Evolutionary conservation across 2,329 filamentous ascomycete species (phyloP), one percentile per base, ranked within the genome.

Genomic region (Botrytis hyacinthi): DNA sequence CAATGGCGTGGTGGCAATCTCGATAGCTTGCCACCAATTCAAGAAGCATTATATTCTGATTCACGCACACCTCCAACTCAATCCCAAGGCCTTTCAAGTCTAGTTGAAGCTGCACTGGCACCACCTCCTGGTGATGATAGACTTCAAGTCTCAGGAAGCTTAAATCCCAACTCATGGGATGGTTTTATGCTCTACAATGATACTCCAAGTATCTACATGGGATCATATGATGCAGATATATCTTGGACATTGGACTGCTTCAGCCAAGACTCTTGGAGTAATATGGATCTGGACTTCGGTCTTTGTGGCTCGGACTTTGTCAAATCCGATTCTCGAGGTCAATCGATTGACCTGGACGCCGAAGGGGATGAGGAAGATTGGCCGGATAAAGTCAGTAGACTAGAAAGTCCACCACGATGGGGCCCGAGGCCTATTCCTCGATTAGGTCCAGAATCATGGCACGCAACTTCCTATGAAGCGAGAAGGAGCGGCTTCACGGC

Each of bases 201-300:
- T 37, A 75, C 66, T 16, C 61, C 76, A 6, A 77, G 60, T 62
- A 69, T 76, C 20, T 78, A 78, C 54, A 79, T 79, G 78, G 79
- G 79, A 46, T 72, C 79, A 8, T 80, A 80, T 69, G 77, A 79
- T 74, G 78, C 78, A 16, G 78, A 79, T 71, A 80, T 79, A 54
- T 79, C 79, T 9, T 79, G 78, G 78, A 77, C 78, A 14, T 59
- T 80, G 29, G 74, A 77, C n/a, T 76, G 76, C 54, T 69, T 73
- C 26, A 69, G 71, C 29, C 71, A 69, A 62, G 71, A 73, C 32
- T 69, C 71, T 29, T 73, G 63, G 63, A 61, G 54, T 37, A 69
- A 69, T 51, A 73, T 73, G 54, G 71, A 69, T 32, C 22, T 69
- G 3, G 71, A 69, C 18, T 42, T 69, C 22, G 54, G 40, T 22